phyloP scores from a whole-genome alignment of 208 protist genomes.

The Crithidia expoeki region DNA sequence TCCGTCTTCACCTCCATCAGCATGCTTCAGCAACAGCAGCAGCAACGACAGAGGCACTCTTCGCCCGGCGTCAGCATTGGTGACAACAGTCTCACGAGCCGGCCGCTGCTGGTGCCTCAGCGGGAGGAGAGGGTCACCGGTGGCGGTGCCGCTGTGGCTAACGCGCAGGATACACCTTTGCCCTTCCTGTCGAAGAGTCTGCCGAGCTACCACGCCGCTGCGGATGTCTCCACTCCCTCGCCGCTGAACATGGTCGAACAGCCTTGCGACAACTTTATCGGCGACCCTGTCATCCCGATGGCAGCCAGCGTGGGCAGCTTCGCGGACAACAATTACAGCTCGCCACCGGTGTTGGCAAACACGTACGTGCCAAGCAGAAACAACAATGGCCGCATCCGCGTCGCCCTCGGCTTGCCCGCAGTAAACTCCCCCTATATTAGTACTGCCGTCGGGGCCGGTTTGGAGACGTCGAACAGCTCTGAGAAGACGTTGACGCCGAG shows the following conservation, averaged over 20 bases:
- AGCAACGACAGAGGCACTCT: slow-evolving; percentile 18
- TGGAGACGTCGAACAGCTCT: slow-evolving; percentile 29
- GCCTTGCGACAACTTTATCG: background rate
- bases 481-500: slow-evolving; percentile 24
- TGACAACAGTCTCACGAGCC: slow-evolving; percentile 5
- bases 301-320: slow-evolving; percentile 23
- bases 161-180: background rate
- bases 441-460: background rate
- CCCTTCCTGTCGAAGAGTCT: slow-evolving; percentile 20
- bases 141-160: background rate
- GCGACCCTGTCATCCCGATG: slow-evolving; percentile 2
- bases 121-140: slow-evolving; percentile 1
- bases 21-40: slow-evolving; percentile 31
- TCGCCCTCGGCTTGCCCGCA: slow-evolving; percentile 25
- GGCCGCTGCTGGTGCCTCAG: slow-evolving; percentile 29
- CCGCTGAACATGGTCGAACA: background rate
- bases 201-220: slow-evolving; percentile 10
- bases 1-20: slow-evolving; percentile 36
- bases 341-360: background rate
- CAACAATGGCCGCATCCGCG: slow-evolving; percentile 23
- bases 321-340: slow-evolving; percentile 14
- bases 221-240: background rate
- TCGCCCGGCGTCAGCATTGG: background rate
- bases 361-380: background rate
- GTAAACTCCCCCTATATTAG: slow-evolving; percentile 1